Evolutionary conservation across 1,284 basidiomycete species (phyloP).

Genomic region (Ustilago loliicola): DNA sequence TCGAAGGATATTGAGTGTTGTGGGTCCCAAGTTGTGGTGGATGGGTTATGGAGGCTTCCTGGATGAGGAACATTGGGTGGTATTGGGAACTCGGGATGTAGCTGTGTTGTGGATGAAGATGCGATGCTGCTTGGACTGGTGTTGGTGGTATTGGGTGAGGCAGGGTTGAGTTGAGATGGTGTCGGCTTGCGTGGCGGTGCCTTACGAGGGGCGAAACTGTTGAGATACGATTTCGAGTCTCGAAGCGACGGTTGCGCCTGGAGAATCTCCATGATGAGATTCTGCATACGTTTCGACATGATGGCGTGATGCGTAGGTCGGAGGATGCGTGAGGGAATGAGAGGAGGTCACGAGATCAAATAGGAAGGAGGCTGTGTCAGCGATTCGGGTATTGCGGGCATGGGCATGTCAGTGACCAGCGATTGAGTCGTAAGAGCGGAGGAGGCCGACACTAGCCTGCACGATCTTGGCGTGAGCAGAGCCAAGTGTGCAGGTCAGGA

Average conservation of each 20-base stretch:
- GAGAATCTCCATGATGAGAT: slow-evolving; percentile 95
- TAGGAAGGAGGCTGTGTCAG: slow-evolving; percentile 7
- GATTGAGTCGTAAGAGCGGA: background rate
- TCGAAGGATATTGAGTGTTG: slow-evolving; percentile 35
- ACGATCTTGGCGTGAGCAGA: slow-evolving; percentile 23
- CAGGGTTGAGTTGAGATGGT: slow-evolving; percentile 11
- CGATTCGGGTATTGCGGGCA: background rate
- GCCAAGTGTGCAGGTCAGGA: slow-evolving; percentile 44
- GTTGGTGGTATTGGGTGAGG: slow-evolving; percentile 18
- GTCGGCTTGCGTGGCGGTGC: slow-evolving; percentile 26
- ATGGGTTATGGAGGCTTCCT: slow-evolving; percentile 47
- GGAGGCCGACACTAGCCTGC: slow-evolving; percentile 15
- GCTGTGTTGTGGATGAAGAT: slow-evolving; percentile 12
- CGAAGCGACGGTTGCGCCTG: slow-evolving; percentile 91
- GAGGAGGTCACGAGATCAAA: slow-evolving; percentile 4
- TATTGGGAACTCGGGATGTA: slow-evolving; percentile 46
- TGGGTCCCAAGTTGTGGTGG: slow-evolving; percentile 48
- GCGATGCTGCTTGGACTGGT: slow-evolving; percentile 16
- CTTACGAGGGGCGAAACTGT: slow-evolving; percentile 77
- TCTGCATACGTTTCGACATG: slow-evolving; percentile 75
- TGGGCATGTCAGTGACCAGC: background rate
- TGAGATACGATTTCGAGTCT: slow-evolving; percentile 90
- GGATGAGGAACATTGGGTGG: slow-evolving; percentile 44
- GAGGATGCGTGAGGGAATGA: background rate
- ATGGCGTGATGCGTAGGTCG: slow-evolving; percentile 5